Evolutionary conservation across 1,284 basidiomycete species (phyloP).

Genomic region (Peniophora sp.): DNA sequence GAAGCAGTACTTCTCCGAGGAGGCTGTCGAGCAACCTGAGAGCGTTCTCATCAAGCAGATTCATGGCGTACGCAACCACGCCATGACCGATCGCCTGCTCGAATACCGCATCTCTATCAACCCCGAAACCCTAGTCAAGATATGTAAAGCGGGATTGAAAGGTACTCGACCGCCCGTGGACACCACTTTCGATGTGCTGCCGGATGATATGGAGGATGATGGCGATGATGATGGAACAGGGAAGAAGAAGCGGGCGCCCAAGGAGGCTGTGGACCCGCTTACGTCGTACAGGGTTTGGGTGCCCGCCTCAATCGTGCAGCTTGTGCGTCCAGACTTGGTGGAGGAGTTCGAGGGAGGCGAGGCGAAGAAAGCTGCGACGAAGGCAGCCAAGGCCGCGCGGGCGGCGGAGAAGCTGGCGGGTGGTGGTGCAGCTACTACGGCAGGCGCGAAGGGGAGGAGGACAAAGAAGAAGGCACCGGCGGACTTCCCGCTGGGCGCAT

Average conservation of each 20-base stretch:
- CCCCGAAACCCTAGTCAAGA: conserved; percentile 52
- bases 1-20: conserved; percentile 43
- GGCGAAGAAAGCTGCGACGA: conserved; percentile 43
- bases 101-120: conserved; percentile 71
- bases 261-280: conserved; percentile 35
- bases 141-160: conserved; percentile 56
- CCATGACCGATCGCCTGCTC: conserved; percentile 57
- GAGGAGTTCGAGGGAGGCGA: conserved; percentile 47
- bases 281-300: conserved; percentile 61
- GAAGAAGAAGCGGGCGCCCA: conserved; percentile 31
- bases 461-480: conserved; percentile 5
- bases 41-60: conserved; percentile 36
- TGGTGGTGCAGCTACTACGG: conserved; percentile 39
- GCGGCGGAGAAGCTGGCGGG: conserved; percentile 37
- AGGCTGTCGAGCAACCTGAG: conserved; percentile 22
- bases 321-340: conserved; percentile 57
- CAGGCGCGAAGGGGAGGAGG: conserved; percentile 10
- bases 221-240: conserved; percentile 22
- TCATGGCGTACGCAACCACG: conserved; percentile 40
- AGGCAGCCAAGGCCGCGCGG: conserved; percentile 32
- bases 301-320: conserved; percentile 65
- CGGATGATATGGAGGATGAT: conserved; percentile 32
- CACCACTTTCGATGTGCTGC: conserved; percentile 21
- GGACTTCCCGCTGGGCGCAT: background rate
- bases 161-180: conserved; percentile 47